Percentiles rank a stretch among this genome's conserved stretches.
Evolutionary conservation across 345 rosid genomes (phyloP).

Genomic region (Rhodamnia rubescens): DNA sequence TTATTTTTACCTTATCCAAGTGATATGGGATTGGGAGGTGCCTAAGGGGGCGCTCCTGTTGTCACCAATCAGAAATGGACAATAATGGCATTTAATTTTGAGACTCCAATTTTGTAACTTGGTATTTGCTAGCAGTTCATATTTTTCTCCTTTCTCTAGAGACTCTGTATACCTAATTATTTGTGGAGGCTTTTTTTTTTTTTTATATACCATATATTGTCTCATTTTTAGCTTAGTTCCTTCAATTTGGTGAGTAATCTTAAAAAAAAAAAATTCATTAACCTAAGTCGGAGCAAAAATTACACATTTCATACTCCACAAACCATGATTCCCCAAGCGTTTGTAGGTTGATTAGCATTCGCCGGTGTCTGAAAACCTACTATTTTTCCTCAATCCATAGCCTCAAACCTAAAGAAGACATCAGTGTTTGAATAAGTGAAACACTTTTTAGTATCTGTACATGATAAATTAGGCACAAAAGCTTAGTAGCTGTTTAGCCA

Average conservation of each 20-base stretch:
- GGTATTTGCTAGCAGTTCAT: neutral
- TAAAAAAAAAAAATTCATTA: neutral
- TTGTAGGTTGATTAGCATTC: too few relatives aligned
- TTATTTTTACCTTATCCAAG: neutral
- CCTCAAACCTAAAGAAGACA: too few relatives aligned
- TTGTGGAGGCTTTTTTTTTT: neutral
- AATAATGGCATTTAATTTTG: neutral
- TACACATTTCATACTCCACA: neutral
- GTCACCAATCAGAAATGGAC: neutral
- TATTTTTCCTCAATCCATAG: too few relatives aligned
- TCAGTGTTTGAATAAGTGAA: too few relatives aligned
- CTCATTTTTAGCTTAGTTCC: neutral
- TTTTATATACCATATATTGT: neutral
- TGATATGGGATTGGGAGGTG: neutral
- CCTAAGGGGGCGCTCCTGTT: neutral
- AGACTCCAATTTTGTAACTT: neutral
- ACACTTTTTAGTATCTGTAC: too few relatives aligned
- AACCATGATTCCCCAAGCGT: neutral
- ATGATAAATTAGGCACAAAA: neutral
- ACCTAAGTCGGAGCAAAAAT: neutral
- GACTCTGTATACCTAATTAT: neutral
- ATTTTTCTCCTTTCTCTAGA: neutral
- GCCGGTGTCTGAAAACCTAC: too few relatives aligned
- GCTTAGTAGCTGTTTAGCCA: too few relatives aligned
- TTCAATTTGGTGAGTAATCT: neutral